Conservation (phyloP, 176 grass and related monocot species). For the bread wheat (Triticum aestivum) region IWGSC_CS_RefSeq_v2.1 NC_057813.1:440782993-440783492, state of each 20-base stretch:
- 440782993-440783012: neutral
- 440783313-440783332: neutral
- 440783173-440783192: neutral
- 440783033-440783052: neutral
- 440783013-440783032: neutral
- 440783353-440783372: constrained; percentile 31
- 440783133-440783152: constrained; percentile 36
- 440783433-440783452: no score
- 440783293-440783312: neutral
- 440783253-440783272: neutral
- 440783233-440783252: neutral
- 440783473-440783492: no score
- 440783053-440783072: neutral
- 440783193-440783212: no score
- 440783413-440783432: no score
- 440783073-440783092: neutral
- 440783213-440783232: neutral
- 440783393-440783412: no score
- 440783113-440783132: constrained; percentile 4
- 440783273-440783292: neutral
- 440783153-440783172: constrained; percentile 37
- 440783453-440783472: no score
- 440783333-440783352: neutral
- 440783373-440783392: neutral
- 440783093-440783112: constrained; percentile 33